Base-by-base conservation (phyloP, 2,329 filamentous ascomycete genomes). In the Lasiodiplodia theobromae region DNA sequence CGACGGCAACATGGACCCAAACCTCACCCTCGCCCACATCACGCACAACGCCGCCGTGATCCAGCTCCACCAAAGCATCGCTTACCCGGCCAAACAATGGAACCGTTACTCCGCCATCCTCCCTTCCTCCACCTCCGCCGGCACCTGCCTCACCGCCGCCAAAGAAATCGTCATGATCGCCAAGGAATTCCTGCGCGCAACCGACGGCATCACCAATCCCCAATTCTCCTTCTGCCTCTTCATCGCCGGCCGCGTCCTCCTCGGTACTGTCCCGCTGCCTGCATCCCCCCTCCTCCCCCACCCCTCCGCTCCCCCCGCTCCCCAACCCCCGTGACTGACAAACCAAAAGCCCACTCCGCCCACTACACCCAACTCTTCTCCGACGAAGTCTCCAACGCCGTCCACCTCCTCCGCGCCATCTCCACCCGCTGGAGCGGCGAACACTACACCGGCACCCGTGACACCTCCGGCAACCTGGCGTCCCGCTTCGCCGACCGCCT, bases 381-480 rank as follows among this genome's bases (percentile, higher is more conserved):
- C 0, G 62, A 67, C 0, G 77, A 76, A 3, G 77, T 83, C 21
- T 74, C 79, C 16, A 76, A 74, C 0, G 66, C 82, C 1, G 73
- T 80, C 2, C 68, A 70, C 2, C 78, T 77, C 21, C 72, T 83
- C 0, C 69, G 72, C 4, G 77, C 80, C 23, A 80, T 83, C 6
- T 78, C 80, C 0, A 71, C 72, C 5, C 74, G 81, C n/a, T 82
- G 79, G 79, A 77, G 76, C 57, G 78, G 79, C 5, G 70, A 71
- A 16, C 71, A 72, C 37, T 69, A 54, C 44, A 69, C 40, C 58
- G 49, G 21, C 52, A 25, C n/a, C 14, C 3, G 11, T n/a, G 58
- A 63, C 11, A 8, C 40, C 7, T 23, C 49, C 18, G 60, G 63
- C 49, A 80, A 78, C 66, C 69, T 81, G 8, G 79, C 80, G 0